Base-by-base conservation (phyloP, 2,329 filamentous ascomycete genomes). In the Microcyclospora pomicola region DNA sequence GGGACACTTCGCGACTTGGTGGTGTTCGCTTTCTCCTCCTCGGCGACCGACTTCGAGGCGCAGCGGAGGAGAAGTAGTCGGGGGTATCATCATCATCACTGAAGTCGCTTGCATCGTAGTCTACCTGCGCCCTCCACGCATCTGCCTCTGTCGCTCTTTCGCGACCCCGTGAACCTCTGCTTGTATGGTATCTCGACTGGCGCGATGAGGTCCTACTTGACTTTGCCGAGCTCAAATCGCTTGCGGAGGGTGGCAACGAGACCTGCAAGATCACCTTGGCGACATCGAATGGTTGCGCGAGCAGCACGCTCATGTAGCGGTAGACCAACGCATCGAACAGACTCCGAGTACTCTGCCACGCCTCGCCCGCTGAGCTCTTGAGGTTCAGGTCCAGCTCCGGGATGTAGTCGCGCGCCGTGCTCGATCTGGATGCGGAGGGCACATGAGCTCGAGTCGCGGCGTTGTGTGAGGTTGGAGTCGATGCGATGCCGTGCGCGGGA, bases 281-380 rank as follows among this genome's bases (percentile, higher is more conserved):
- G 41, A 95, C 87, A 67, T 96, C 91, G 59, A 98, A 96, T 11
- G 91, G 91, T 63, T 98, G 91, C 38, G 85, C 82, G 57, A 94
- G 78, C 53, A 96, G 62, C 15, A 94, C 79, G 41, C 80, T 85
- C 11, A 80, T 81, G 64, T 98, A 98, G 57, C 91, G 88, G 78
- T 87, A 92, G 59, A 93, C 58, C 47, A 91, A 75, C 58, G 87
- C 80, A 56, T 96, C 86, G 34, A 94, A 56, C 43, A 93, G 65
- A 45, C 80, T 78, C 56, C 81, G 83, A 32, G 80, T 68, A 27
- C 48, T 45, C 30, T 49, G 45, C 54, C 54, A 58, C 43, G 54
- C 54, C 41, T 58, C 54, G 35, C 51, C 46, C 1, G 51, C 52
- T 2, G 53, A 54, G 1, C 47, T 49, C 15, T 50, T 49, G 46